These are phyloP conservation scores for Pyrenochaeta sp. DNA, from an alignment of 2,329 filamentous ascomycete species.

Conservation along the genomic window DNA sequence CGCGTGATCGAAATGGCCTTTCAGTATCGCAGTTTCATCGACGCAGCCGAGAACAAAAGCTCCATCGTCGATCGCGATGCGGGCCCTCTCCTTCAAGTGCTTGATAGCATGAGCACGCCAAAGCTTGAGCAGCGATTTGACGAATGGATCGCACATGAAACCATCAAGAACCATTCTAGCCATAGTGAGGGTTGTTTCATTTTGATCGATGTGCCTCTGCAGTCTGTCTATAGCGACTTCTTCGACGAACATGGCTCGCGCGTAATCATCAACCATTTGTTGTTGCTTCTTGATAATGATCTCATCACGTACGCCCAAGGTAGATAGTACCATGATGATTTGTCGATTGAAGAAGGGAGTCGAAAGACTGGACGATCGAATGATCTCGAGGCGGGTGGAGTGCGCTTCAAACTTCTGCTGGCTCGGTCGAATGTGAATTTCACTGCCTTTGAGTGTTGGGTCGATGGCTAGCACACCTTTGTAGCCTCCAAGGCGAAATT, in stretches of 20 bases:
- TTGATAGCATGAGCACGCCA: slow-evolving; percentile 93
- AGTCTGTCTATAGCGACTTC: slow-evolving; percentile 71
- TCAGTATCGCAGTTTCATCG: slow-evolving; percentile 80
- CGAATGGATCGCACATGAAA: slow-evolving; percentile 88
- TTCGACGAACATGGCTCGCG: slow-evolving; percentile 73
- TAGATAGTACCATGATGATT: slow-evolving; percentile 83
- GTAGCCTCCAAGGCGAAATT: slow-evolving; percentile 90
- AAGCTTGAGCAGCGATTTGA: slow-evolving; percentile 77
- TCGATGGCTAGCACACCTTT: slow-evolving; percentile 88
- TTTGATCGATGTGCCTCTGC: slow-evolving; percentile 80
- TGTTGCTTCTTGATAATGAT: slow-evolving; percentile 74
- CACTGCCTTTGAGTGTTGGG: slow-evolving; percentile 68
- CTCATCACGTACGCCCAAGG: slow-evolving; percentile 72
- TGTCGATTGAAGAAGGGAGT: slow-evolving; percentile 87
- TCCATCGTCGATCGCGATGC: slow-evolving; percentile 80
- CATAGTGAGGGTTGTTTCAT: slow-evolving; percentile 77
- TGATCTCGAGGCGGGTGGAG: slow-evolving; percentile 81
- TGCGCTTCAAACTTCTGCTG: slow-evolving; percentile 84
- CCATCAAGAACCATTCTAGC: slow-evolving; percentile 79
- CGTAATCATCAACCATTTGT: slow-evolving; percentile 71
- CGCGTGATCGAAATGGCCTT: slow-evolving; percentile 70
- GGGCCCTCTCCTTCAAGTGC: slow-evolving; percentile 89
- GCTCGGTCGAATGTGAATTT: slow-evolving; percentile 81
- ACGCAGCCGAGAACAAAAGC: slow-evolving; percentile 88
- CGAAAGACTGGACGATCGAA: slow-evolving; percentile 78